Percentiles rank a stretch among this genome's conserved stretches.
Conservation (phyloP, 1,284 basidiomycete species). For the Moniliella sp. region DNA sequence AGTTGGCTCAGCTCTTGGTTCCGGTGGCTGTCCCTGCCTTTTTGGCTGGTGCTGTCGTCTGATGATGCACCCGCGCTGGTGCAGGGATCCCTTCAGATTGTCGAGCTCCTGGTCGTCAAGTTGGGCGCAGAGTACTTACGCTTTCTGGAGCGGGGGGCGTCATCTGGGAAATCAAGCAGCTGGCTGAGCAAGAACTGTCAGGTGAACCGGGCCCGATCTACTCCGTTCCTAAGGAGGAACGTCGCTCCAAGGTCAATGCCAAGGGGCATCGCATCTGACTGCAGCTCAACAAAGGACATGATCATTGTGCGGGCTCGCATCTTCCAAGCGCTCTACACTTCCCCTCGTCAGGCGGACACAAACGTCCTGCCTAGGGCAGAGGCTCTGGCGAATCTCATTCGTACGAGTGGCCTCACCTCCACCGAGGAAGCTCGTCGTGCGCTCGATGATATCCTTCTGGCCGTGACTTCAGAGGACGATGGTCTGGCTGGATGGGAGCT, state of each 20-base stretch:
- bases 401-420: neutral
- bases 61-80: constrained; percentile 14
- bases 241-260: neutral
- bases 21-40: constrained; percentile 29
- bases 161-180: constrained; percentile 25
- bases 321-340: constrained; percentile 3
- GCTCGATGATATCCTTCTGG: neutral
- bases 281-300: constrained; percentile 11
- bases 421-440: neutral
- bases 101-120: constrained; percentile 24
- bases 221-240: neutral
- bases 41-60: constrained; percentile 20
- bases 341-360: neutral
- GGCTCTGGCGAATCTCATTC: neutral
- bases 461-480: neutral
- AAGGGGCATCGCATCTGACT: neutral
- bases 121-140: constrained; percentile 19
- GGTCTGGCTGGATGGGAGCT: constrained; percentile 75
- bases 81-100: constrained; percentile 23
- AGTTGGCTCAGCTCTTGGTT: constrained; percentile 11
- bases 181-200: constrained; percentile 9
- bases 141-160: constrained; percentile 21
- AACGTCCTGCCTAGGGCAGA: too few relatives aligned
- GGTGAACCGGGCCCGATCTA: too few relatives aligned
- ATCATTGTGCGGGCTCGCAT: constrained; percentile 24